Conservation (phyloP, 108 stramenopile species). For the Skeletonema potamos region DNA sequence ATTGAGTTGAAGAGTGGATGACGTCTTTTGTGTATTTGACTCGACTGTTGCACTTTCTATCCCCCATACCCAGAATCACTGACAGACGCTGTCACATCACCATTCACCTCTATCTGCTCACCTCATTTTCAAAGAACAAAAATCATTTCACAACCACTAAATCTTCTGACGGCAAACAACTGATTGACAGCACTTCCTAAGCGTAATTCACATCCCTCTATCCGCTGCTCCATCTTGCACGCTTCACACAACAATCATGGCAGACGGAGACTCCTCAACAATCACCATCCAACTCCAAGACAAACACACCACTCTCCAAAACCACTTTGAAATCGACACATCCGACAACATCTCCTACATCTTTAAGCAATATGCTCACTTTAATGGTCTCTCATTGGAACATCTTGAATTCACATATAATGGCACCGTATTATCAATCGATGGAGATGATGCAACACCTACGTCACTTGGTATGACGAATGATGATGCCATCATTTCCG, state of each 20-base stretch:
- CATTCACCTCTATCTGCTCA: too few relatives aligned
- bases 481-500: constrained; percentile 3
- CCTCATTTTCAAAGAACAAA: too few relatives aligned
- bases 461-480: constrained; percentile 14
- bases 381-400: constrained; percentile 2
- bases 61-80: too few relatives aligned
- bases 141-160: too few relatives aligned
- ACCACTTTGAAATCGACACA: constrained; percentile 15
- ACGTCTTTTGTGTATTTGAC: too few relatives aligned
- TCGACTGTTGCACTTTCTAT: too few relatives aligned
- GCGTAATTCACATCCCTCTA: background rate
- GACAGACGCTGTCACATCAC: too few relatives aligned
- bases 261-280: background rate
- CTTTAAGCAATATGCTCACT: constrained; percentile 11
- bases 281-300: constrained; percentile 23
- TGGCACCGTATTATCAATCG: background rate
- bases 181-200: background rate
- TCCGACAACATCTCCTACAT: constrained; percentile 4
- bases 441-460: constrained; percentile 6
- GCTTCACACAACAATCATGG: background rate
- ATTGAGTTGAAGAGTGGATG: too few relatives aligned
- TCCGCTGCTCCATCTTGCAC: too few relatives aligned
- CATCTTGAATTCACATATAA: constrained; percentile 8
- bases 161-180: background rate
- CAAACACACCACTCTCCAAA: constrained; percentile 8